phyloP scores from a whole-genome alignment of 805 yeast genomes.

The Vanderwaltozyma polyspora region DNA sequence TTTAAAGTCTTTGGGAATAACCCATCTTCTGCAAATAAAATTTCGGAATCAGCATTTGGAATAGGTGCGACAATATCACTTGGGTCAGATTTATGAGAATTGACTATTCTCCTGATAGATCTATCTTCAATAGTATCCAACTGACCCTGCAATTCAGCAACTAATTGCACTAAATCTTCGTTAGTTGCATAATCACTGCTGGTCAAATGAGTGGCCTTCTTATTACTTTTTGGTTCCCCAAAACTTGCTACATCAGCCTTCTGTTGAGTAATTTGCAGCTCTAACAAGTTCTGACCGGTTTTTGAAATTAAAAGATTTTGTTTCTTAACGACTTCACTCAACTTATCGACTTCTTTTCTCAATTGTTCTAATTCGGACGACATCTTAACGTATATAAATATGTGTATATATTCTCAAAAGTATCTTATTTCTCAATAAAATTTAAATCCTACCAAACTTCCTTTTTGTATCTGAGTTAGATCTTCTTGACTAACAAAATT shows the following conservation, averaged over 20 bases:
- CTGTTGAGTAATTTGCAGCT: slow-evolving; percentile 50
- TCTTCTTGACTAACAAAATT: too few species aligned
- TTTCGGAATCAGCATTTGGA: slow-evolving; percentile 69
- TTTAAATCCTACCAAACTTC: too few species aligned
- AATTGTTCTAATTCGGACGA: slow-evolving; percentile 21
- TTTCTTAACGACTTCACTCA: slow-evolving; percentile 46
- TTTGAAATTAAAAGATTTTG: slow-evolving; percentile 56
- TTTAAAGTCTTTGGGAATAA: slow-evolving; percentile 48
- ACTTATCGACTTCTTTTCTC: slow-evolving; percentile 35
- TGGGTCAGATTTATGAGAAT: slow-evolving; percentile 37
- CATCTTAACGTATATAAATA: neutral
- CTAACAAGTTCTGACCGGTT: slow-evolving; percentile 72
- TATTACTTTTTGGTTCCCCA: slow-evolving; percentile 7
- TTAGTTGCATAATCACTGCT: slow-evolving; percentile 61
- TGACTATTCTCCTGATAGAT: slow-evolving; percentile 57
- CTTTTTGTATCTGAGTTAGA: too few species aligned
- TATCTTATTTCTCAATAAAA: too few species aligned
- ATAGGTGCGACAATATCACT: slow-evolving; percentile 50
- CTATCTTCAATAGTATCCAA: slow-evolving; percentile 70
- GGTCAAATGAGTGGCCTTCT: slow-evolving; percentile 7
- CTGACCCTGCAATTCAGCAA: slow-evolving; percentile 83
- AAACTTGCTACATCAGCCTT: slow-evolving; percentile 29
- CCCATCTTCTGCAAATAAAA: slow-evolving; percentile 16
- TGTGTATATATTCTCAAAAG: too few species aligned
- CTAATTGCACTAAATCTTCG: slow-evolving; percentile 77